Evolutionary conservation across 495 filamentous ascomycete genomes (phyloP).

Genomic region (Viridothelium virens): DNA sequence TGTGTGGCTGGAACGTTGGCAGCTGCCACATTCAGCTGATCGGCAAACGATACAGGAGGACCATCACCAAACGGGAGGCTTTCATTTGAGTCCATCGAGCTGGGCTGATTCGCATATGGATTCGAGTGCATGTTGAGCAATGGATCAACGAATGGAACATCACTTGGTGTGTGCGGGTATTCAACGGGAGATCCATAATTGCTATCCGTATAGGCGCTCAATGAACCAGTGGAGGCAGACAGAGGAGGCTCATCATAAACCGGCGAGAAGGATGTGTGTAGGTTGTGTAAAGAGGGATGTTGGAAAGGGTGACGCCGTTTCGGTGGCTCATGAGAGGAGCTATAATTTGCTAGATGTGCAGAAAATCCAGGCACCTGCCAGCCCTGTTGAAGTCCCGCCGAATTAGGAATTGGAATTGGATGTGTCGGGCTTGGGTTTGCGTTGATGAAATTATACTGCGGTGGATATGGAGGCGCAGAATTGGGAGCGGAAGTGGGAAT

Average conservation of each 20-base stretch:
- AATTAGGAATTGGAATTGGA: constrained; percentile 32
- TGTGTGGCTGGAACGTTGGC: background rate
- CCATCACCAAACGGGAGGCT: constrained; percentile 24
- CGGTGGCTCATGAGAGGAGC: background rate
- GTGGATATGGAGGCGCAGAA: constrained; percentile 1
- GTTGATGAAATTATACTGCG: constrained; percentile 5
- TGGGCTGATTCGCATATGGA: constrained; percentile 13
- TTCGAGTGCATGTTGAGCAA: constrained; percentile 3
- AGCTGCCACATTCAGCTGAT: constrained; percentile 29
- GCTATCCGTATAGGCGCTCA: constrained; percentile 41
- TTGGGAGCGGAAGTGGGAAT: constrained; percentile 6
- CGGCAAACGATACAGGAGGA: constrained; percentile 37
- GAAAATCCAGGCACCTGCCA: constrained; percentile 32
- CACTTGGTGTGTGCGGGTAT: constrained; percentile 34
- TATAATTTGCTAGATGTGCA: constrained; percentile 22
- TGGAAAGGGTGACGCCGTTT: constrained; percentile 16
- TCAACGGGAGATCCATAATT: constrained; percentile 41
- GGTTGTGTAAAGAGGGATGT: constrained; percentile 34
- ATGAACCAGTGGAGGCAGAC: constrained; percentile 38
- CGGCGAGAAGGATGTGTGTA: constrained; percentile 36
- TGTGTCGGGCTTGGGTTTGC: constrained; percentile 23
- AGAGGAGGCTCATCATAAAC: constrained; percentile 34
- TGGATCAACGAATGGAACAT: constrained; percentile 27
- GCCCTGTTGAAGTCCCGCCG: constrained; percentile 23
- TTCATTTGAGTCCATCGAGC: constrained; percentile 26